Evolutionary conservation across 805 yeast species (phyloP), one percentile per base, ranked within the genome.

Genomic region (Wickerhamiella siamensis): DNA sequence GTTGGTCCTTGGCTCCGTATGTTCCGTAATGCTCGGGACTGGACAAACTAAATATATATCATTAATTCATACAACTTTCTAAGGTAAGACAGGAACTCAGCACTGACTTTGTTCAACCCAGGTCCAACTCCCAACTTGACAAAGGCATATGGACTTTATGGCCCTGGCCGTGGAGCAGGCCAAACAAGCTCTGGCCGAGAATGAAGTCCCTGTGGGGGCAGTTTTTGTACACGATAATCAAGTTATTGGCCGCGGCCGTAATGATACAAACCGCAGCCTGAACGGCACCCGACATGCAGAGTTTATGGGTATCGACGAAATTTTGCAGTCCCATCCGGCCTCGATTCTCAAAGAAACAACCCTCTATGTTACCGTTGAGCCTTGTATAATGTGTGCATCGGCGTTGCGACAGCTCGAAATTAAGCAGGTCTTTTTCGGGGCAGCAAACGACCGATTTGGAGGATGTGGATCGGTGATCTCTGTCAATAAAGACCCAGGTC

Each of bases 361-460:
- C 24, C 66, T 91, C 5, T 88, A 86, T 58, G 98, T 91, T 20
- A 86, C 97, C 0, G 96, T 91, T 0, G 98, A 91, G 60, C 98
- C 98, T 0, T 91, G 98, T 57, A 80, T 91, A 5, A 91, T 91
- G 98, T 91, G 98, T 64, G 97, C 95, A 0, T 76, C 91, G 33
- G 86, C 94, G 2, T 61, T 91, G 33, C 70, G 87, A 44, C 98
- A 91, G 51, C 58, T 87, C 36, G 79, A 80, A 1, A 74, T 91
- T 9, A 61, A 73, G 24, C 65, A 66, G 33, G 95, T 88, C 1
- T 76, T 77, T 36, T 91, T 83, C 54, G 97, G 98, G 0, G 87
- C 95, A 54, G 91, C 84, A 0, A 91, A 91, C 57, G 97, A 88
- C 47, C 62, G 97, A 36, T 91, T 91, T 62, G 98, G 98, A 0